phyloP scores from a whole-genome alignment of 164 flowering plant genomes.

The Macadamia integrifolia region DNA sequence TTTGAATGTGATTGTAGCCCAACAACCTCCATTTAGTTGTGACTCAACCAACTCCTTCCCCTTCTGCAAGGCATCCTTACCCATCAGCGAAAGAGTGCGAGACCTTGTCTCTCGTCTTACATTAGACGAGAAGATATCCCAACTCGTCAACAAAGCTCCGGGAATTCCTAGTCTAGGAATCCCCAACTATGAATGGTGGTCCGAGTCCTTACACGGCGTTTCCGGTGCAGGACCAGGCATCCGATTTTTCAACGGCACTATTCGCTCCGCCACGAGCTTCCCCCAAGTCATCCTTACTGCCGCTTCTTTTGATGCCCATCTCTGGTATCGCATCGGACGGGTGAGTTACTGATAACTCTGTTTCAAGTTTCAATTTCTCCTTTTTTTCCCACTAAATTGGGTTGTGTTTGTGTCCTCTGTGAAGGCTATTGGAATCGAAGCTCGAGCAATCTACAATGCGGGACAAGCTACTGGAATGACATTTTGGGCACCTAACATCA shows the following conservation, averaged over 20 bases:
- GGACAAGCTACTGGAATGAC: conserved; percentile 94
- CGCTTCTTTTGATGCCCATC: conserved; percentile 57
- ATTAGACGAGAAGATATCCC: conserved; percentile 75
- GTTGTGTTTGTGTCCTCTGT: not conserved
- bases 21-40: conserved; percentile 58
- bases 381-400: not conserved
- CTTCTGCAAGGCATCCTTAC: conserved; percentile 53
- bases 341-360: conserved; percentile 15
- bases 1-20: no score
- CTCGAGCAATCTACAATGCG: conserved; percentile 73
- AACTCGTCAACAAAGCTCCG: conserved; percentile 64
- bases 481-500: conserved; percentile 95
- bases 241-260: conserved; percentile 34
- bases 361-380: not conserved
- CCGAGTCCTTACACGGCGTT: conserved; percentile 75
- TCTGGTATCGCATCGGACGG: conserved; percentile 82
- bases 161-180: conserved; percentile 71
- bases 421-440: conserved; percentile 72
- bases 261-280: conserved; percentile 68
- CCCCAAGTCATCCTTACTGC: conserved; percentile 88
- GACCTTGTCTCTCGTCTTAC: conserved; percentile 77
- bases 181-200: conserved; percentile 90
- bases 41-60: conserved; percentile 37
- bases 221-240: conserved; percentile 42
- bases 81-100: conserved; percentile 41